Evolutionary conservation across 2,329 filamentous ascomycete species (phyloP), one percentile per base, ranked within the genome.

Genomic region (Hymenoscyphus infarciens): DNA sequence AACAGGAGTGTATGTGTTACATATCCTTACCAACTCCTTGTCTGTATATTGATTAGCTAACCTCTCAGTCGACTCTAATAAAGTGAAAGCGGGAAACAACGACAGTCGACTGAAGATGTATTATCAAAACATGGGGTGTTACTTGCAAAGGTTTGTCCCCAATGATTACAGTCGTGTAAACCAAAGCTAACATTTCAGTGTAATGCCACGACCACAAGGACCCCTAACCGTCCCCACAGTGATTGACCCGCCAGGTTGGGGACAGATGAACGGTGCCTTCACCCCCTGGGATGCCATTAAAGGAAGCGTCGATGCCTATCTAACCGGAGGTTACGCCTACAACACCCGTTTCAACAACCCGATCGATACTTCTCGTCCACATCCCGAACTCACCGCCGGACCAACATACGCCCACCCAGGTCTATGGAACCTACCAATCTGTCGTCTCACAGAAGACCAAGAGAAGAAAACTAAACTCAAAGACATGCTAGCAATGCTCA

Each of bases 381-480:
- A 52, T 25, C 45, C 19, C 1, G 19, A 52, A 22, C 22, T 52
- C 19, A 22, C 11, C 19, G 13, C 35, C 4, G 22, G 10, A 22
- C 42, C 45, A 22, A 52, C 19, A 13, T 52, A 22, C 13, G 45
- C 45, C 45, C 45, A 52, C 45, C 45, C 10, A 22, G 45, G 19
- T 25, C 45, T 52, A 7, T 52, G 45, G 45, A 52, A 52, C 11
- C 19, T 52, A 22, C 45, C 45, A 8, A 8, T 52, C 45, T 52
- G 45, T 25, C 19, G 45, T 22, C 45, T 52, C 25, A 2, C 45
- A 52, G 45, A 52, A 25, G 45, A 52, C 19, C 19, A 22, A 22
- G 45, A 52, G 19, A 52, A 49, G 42, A 49, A 49, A 49, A 49
- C 19, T 6, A 52, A 52, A 13, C 45, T 52, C 45, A 52, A 52